Evolutionary conservation across 2,329 filamentous ascomycete species (phyloP).

Genomic region (Penicillium hesseltinei): DNA sequence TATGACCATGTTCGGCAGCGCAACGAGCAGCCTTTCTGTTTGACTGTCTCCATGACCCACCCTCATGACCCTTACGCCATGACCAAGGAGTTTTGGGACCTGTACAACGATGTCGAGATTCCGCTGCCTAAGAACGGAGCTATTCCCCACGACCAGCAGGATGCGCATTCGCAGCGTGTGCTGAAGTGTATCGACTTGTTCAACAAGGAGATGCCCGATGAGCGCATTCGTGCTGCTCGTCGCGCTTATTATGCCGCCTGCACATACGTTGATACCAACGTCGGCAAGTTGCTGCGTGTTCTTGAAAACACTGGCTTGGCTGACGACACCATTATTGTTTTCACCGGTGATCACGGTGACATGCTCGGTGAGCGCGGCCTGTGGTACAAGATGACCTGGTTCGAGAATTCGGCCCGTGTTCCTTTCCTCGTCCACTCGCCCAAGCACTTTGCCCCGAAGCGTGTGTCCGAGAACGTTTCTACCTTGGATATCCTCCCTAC

Average conservation of each 20-base stretch:
- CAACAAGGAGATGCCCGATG: conserved; percentile 77
- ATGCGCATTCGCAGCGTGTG: conserved; percentile 81
- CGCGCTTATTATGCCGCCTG: conserved; percentile 91
- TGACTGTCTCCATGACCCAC: conserved; percentile 92
- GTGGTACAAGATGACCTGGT: conserved; percentile 98
- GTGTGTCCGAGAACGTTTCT: conserved; percentile 79
- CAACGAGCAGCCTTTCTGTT: conserved; percentile 72
- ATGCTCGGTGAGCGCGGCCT: conserved; percentile 91
- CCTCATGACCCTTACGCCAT: conserved; percentile 96
- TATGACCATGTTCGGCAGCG: conserved; percentile 87
- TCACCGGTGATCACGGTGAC: conserved; percentile 91
- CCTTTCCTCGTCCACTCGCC: conserved; percentile 84
- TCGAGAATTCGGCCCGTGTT: conserved; percentile 84
- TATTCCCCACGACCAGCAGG: conserved; percentile 77
- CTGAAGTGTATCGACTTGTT: conserved; percentile 84
- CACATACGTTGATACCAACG: conserved; percentile 90
- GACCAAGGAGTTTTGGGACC: conserved; percentile 87
- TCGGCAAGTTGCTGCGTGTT: conserved; percentile 75
- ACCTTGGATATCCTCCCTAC: conserved; percentile 89
- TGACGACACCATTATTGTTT: conserved; percentile 86
- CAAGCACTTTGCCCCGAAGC: conserved; percentile 69
- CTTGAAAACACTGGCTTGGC: conserved; percentile 76
- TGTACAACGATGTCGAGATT: conserved; percentile 87
- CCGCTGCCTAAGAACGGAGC: conserved; percentile 69
- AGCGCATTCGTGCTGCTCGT: conserved; percentile 80